A percentile compares a stretch with the other conserved stretches of the same genome.
phyloP scores from a whole-genome alignment of 768 basidiomycete genomes.

The Suillus ampliporus region DNA sequence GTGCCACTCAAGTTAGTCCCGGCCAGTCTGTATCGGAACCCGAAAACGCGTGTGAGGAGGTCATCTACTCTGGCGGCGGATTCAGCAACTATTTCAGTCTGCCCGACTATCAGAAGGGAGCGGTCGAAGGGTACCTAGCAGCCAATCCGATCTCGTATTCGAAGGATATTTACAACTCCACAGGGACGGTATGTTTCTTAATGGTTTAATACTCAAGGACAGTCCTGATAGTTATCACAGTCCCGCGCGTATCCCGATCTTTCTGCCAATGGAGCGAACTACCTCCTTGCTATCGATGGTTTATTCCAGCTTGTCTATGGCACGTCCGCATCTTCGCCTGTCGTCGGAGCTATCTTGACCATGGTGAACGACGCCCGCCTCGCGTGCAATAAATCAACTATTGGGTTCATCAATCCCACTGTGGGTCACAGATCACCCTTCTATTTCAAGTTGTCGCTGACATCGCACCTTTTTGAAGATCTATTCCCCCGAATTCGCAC shows the following conservation, averaged over 20 bases:
- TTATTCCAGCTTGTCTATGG: slow-evolving; percentile 50
- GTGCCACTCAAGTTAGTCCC: slow-evolving; percentile 59
- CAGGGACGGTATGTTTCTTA: slow-evolving; percentile 37
- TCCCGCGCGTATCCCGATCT: slow-evolving; percentile 66
- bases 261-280: slow-evolving; percentile 56
- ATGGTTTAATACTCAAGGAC: not conserved
- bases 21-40: slow-evolving; percentile 49
- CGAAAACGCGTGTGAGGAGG: slow-evolving; percentile 51
- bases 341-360: slow-evolving; percentile 64
- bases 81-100: slow-evolving; percentile 59
- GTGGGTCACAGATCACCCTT: slow-evolving; percentile 27
- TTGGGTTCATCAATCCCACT: slow-evolving; percentile 67
- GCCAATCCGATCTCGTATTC: slow-evolving; percentile 48
- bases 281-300: slow-evolving; percentile 42
- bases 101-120: slow-evolving; percentile 56
- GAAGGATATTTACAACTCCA: slow-evolving; percentile 50
- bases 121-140: slow-evolving; percentile 52
- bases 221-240: slow-evolving; percentile 34
- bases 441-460: slow-evolving; percentile 6
- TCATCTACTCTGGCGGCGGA: slow-evolving; percentile 58
- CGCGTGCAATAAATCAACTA: slow-evolving; percentile 46
- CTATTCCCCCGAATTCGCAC: slow-evolving; percentile 39
- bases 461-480: slow-evolving; percentile 44
- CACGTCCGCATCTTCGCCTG: slow-evolving; percentile 66
- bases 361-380: slow-evolving; percentile 68